Percentiles rank a stretch among this genome's conserved stretches.
These are phyloP conservation scores for Tephrocybe sp. DNA, from an alignment of 768 basidiomycete genomes.

Conservation along the genomic window DNA sequence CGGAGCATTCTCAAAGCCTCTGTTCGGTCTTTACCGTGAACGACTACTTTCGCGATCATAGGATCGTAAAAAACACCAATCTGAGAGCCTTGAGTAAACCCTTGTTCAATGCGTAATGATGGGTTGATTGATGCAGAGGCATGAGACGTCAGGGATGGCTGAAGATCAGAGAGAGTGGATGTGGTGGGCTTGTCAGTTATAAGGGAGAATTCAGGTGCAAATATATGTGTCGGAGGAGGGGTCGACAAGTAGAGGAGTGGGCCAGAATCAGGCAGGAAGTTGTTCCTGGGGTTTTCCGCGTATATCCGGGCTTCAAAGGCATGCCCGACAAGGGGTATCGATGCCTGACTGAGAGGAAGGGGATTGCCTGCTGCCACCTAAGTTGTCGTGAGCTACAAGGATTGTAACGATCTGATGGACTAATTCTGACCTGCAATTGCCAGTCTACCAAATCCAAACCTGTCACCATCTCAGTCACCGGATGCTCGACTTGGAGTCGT, in stretches of 20 bases:
- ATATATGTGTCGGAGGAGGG: conserved; percentile 69
- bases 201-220: conserved; percentile 50
- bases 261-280: conserved; percentile 92
- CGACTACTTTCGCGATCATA: conserved; percentile 91
- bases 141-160: conserved; percentile 30
- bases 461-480: conserved; percentile 94
- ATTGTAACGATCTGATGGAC: background rate
- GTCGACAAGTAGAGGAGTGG: conserved; percentile 78
- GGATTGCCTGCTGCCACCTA: conserved; percentile 89
- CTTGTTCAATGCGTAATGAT: conserved; percentile 85
- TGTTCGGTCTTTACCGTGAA: conserved; percentile 79
- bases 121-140: conserved; percentile 42
- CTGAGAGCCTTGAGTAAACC: conserved; percentile 76
- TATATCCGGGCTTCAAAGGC: conserved; percentile 96
- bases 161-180: conserved; percentile 24
- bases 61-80: conserved; percentile 92
- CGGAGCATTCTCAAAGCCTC: conserved; percentile 83
- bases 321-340: conserved; percentile 87
- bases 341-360: conserved; percentile 72
- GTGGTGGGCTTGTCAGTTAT: conserved; percentile 21
- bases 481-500: conserved; percentile 85
- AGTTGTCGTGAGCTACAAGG: background rate
- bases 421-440: conserved; percentile 72
- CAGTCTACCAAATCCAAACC: conserved; percentile 93
- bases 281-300: conserved; percentile 91